phyloP scores from a whole-genome alignment of 495 filamentous ascomycete species.

The Articulospora tetracladia region DNA sequence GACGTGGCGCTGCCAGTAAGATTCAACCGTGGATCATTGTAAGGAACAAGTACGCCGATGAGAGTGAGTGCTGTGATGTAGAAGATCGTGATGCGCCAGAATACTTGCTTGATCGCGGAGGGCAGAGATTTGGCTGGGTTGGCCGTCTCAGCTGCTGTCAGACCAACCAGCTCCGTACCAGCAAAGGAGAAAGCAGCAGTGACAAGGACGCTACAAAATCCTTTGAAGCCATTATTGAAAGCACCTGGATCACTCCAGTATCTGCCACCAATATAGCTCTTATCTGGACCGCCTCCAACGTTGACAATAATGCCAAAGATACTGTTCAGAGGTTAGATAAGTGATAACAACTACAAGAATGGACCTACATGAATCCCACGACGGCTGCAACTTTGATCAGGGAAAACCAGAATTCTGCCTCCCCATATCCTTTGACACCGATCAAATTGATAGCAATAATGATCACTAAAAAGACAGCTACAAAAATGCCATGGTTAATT shows the following conservation, averaged over 20 bases:
- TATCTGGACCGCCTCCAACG: constrained; percentile 66
- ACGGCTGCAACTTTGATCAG: constrained; percentile 83
- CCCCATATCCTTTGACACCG: constrained; percentile 83
- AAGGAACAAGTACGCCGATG: constrained; percentile 72
- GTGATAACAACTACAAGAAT: neutral
- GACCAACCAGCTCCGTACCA: constrained; percentile 88
- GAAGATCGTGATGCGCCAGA: constrained; percentile 89
- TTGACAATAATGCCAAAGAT: constrained; percentile 78
- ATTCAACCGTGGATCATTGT: constrained; percentile 37
- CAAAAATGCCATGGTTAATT: constrained; percentile 81
- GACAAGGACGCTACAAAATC: constrained; percentile 88
- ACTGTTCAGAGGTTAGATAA: neutral
- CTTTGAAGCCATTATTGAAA: constrained; percentile 90
- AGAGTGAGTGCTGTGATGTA: constrained; percentile 72
- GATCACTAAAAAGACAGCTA: constrained; percentile 73
- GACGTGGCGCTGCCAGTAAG: constrained; percentile 36
- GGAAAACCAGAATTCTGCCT: constrained; percentile 86
- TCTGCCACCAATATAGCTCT: constrained; percentile 73
- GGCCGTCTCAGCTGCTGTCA: constrained; percentile 81
- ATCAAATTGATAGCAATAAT: constrained; percentile 83
- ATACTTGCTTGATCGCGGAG: constrained; percentile 85
- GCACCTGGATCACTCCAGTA: constrained; percentile 82
- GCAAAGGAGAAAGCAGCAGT: constrained; percentile 89
- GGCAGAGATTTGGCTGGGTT: constrained; percentile 85
- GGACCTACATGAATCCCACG: constrained; percentile 83